Evolutionary conservation across 192 early-diverging fungal species (phyloP).

Genomic region (Coemansia sp.): DNA sequence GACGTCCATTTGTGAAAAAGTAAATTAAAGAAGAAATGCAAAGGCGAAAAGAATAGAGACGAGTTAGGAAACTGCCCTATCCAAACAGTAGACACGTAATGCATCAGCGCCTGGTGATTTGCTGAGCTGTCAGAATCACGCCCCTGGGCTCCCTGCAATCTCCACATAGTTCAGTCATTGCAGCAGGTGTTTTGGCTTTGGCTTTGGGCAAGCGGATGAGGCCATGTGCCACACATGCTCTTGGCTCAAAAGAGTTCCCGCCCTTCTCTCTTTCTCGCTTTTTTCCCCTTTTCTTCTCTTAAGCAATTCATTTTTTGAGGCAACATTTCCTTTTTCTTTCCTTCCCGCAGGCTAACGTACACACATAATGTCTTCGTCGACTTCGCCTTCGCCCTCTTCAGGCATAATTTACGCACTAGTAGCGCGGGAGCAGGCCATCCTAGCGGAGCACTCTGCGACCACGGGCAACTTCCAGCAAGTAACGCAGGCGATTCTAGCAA

Average conservation of each 20-base stretch:
- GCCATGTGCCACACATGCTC: neutral
- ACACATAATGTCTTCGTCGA: slow-evolving; percentile 4
- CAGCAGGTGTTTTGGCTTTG: neutral
- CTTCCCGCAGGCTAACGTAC: neutral
- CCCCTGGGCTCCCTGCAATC: neutral
- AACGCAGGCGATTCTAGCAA: slow-evolving; percentile 83
- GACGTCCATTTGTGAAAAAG: slow-evolving; percentile 25
- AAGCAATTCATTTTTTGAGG: neutral
- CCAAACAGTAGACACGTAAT: no score
- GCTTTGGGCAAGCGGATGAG: neutral
- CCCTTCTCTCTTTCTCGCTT: neutral
- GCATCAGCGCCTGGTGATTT: neutral
- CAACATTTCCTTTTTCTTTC: neutral
- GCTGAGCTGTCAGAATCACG: neutral
- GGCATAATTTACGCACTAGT: slow-evolving; percentile 81
- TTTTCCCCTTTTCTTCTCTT: neutral
- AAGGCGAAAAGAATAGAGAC: neutral
- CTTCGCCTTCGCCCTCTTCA: slow-evolving; percentile 13
- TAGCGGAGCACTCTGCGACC: slow-evolving; percentile 80
- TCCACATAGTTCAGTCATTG: neutral
- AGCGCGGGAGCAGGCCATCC: slow-evolving; percentile 69
- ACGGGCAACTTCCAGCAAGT: slow-evolving; percentile 82
- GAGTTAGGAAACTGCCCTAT: no score
- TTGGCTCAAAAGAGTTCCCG: neutral
- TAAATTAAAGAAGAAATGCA: neutral